Evolutionary conservation across 2,329 filamentous ascomycete species (phyloP).

Genomic region (Didymella keratinophila): DNA sequence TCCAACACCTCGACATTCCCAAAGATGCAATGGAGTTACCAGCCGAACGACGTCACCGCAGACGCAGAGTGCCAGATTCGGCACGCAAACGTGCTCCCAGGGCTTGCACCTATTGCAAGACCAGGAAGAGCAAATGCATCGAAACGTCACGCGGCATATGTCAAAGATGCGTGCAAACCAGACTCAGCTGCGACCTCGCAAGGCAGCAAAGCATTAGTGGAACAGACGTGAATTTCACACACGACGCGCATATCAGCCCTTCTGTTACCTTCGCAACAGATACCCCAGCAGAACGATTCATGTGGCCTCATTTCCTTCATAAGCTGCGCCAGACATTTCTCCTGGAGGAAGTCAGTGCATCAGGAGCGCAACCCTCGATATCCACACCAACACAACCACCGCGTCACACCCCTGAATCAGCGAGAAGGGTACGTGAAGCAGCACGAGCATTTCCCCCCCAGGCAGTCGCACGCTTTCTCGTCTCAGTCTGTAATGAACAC

Average conservation of each 20-base stretch:
- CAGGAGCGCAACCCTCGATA: not conserved
- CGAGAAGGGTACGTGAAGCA: constrained; percentile 7
- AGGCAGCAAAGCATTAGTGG: not conserved
- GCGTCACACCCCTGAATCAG: constrained; percentile 2
- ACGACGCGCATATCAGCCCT: constrained; percentile 9
- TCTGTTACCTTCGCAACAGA: constrained; percentile 5
- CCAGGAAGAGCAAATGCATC: constrained; percentile 16
- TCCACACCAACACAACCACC: not conserved
- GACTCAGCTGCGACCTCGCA: constrained; percentile 4
- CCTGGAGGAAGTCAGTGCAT: not conserved
- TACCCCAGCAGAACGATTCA: constrained; percentile 11
- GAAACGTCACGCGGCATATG: constrained; percentile 7
- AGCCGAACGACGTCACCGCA: constrained; percentile 7
- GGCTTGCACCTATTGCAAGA: constrained; percentile 9
- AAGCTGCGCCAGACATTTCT: constrained; percentile 7
- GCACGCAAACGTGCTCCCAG: constrained; percentile 5
- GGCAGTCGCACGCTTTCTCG: constrained; percentile 10
- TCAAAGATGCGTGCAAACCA: constrained; percentile 5
- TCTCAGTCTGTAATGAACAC: constrained; percentile 13
- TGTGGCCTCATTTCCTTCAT: constrained; percentile 12
- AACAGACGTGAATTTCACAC: not conserved
- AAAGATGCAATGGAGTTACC: constrained; percentile 11
- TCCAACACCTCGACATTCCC: not conserved
- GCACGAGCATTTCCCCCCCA: constrained; percentile 10
- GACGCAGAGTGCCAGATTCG: constrained; percentile 6